Conservation (phyloP, 2,329 filamentous ascomycete genomes). For the Taxawa tesnikishii region DNA sequence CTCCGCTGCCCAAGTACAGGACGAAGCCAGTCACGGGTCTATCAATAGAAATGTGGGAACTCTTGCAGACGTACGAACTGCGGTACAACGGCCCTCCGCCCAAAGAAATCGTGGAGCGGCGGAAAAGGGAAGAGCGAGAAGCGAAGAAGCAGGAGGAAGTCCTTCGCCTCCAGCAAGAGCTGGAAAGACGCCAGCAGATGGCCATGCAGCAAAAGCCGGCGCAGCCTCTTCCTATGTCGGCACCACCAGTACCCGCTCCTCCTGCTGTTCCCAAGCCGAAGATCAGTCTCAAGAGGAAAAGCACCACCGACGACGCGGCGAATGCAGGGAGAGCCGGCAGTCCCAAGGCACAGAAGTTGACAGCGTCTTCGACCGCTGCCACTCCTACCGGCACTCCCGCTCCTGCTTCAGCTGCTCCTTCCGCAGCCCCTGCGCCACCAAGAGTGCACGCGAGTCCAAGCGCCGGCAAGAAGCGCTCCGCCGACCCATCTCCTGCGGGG, state of each 20-base stretch:
- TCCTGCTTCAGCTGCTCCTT: conserved; percentile 5
- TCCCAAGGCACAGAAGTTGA: conserved; percentile 15
- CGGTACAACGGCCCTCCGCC: conserved; percentile 18
- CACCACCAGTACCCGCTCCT: conserved; percentile 5
- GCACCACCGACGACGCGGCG: conserved; percentile 9
- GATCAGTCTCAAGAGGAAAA: conserved; percentile 17
- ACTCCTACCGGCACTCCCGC: conserved; percentile 8
- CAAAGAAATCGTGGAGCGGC: conserved; percentile 8
- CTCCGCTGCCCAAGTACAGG: conserved; percentile 12
- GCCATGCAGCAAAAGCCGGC: conserved; percentile 5
- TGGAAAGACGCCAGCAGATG: conserved; percentile 1
- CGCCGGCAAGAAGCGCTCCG: conserved; percentile 1
- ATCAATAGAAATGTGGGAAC: conserved; percentile 15
- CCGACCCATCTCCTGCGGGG: not conserved
- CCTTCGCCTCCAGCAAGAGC: conserved; percentile 6
- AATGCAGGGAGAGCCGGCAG: conserved; percentile 10
- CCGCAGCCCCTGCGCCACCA: conserved; percentile 2
- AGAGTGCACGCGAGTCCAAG: conserved; percentile 6
- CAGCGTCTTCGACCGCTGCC: conserved; percentile 7
- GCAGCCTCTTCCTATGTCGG: not conserved
- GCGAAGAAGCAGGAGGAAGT: conserved; percentile 5
- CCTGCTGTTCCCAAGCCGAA: conserved; percentile 11
- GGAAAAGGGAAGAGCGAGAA: conserved; percentile 7
- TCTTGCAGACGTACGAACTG: conserved; percentile 15
- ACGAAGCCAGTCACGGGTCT: conserved; percentile 16